phyloP scores from a whole-genome alignment of 2,329 filamentous ascomycete species.

The Monosporascus cannonballus region DNA sequence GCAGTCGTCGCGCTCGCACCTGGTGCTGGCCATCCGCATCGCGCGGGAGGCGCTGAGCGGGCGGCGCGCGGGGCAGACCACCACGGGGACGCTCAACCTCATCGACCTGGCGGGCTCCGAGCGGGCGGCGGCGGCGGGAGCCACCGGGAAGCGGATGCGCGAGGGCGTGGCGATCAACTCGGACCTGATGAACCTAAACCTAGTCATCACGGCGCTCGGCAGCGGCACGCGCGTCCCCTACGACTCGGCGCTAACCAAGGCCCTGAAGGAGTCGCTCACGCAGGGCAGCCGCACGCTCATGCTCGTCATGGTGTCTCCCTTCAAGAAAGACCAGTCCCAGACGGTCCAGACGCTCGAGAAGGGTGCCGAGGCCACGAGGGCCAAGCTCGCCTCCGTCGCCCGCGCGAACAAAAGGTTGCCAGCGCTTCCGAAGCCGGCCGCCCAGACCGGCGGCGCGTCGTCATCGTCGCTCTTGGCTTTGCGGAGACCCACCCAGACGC shows the following conservation, averaged over 20 bases:
- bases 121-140: constrained; percentile 72
- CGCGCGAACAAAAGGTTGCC: not conserved
- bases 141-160: constrained; percentile 75
- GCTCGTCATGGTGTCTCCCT: constrained; percentile 93
- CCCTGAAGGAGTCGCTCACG: constrained; percentile 84
- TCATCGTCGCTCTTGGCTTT: too few relatives aligned
- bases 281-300: constrained; percentile 95
- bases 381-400: constrained; percentile 5
- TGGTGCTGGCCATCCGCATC: constrained; percentile 63
- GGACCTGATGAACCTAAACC: constrained; percentile 81
- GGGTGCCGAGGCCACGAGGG: constrained; percentile 13
- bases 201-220: constrained; percentile 86
- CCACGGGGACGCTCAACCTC: constrained; percentile 86
- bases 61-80: constrained; percentile 64
- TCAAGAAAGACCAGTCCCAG: constrained; percentile 67
- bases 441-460: too few relatives aligned
- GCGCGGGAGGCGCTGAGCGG: constrained; percentile 35
- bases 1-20: constrained; percentile 85
- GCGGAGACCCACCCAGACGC: too few relatives aligned
- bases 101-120: constrained; percentile 95
- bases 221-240: constrained; percentile 82
- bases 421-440: too few relatives aligned
- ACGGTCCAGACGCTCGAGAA: constrained; percentile 16
- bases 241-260: constrained; percentile 86
- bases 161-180: constrained; percentile 98